phyloP scores from a whole-genome alignment of 2,329 filamentous ascomycete genomes.

The Gliomastix tumulicola region DNA sequence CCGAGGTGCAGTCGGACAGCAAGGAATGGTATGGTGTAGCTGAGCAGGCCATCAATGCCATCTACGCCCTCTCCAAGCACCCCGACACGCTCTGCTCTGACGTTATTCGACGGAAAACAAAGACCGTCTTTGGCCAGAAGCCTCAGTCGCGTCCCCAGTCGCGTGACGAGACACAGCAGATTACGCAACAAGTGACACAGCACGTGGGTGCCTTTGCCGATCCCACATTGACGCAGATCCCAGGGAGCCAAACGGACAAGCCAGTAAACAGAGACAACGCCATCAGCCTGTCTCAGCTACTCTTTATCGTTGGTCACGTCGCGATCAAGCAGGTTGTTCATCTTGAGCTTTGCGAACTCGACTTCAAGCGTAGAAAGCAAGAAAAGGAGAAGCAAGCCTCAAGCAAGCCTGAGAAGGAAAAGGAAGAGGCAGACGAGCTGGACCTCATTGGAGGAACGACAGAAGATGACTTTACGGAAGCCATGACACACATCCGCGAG shows the following conservation, averaged over 20 bases:
- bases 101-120: conserved; percentile 80
- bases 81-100: conserved; percentile 91
- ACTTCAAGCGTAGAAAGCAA: conserved; percentile 94
- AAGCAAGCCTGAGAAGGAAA: conserved; percentile 44
- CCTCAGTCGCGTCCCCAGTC: conserved; percentile 30
- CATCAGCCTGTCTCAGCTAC: conserved; percentile 75
- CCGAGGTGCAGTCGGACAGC: conserved; percentile 78
- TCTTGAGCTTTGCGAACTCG: conserved; percentile 91
- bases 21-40: conserved; percentile 96
- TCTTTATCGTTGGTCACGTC: conserved; percentile 93
- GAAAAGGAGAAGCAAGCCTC: conserved; percentile 67
- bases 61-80: conserved; percentile 89
- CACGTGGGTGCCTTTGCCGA: conserved; percentile 16
- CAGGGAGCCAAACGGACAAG: conserved; percentile 19
- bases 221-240: conserved; percentile 21
- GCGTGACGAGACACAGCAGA: conserved; percentile 19
- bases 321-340: conserved; percentile 99
- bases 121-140: conserved; percentile 63
- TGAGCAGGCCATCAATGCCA: conserved; percentile 92
- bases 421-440: conserved; percentile 75
- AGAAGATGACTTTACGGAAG: conserved; percentile 86
- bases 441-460: conserved; percentile 96
- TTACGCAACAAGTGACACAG: conserved; percentile 5
- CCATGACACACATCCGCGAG: conserved; percentile 77
- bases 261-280: conserved; percentile 59